A percentile compares a stretch with the other conserved stretches of the same genome.
Evolutionary conservation across 1,284 basidiomycete species (phyloP).

Genomic region (Sporisorium graminicola): DNA sequence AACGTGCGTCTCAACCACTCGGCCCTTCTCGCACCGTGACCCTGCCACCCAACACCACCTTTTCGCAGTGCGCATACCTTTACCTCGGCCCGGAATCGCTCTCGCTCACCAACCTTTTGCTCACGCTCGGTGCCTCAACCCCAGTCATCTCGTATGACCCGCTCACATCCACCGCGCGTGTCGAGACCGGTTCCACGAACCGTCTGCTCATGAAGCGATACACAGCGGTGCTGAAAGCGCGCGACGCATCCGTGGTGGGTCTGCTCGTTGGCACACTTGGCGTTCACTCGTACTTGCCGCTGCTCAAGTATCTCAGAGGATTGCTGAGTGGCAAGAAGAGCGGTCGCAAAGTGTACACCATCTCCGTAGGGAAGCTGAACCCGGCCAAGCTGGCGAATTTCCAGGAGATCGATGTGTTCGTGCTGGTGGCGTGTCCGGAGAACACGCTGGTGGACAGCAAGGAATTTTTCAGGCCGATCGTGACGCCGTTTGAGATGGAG

Average conservation of each 20-base stretch:
- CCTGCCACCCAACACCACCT: constrained; percentile 16
- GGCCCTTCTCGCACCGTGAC: constrained; percentile 35
- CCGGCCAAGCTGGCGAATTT: constrained; percentile 97
- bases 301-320: constrained; percentile 52
- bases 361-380: constrained; percentile 94
- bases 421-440: constrained; percentile 93
- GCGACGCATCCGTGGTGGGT: constrained; percentile 92
- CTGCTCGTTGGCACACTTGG: constrained; percentile 95
- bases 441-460: constrained; percentile 85
- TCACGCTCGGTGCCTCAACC: constrained; percentile 55
- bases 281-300: constrained; percentile 72
- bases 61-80: constrained; percentile 73
- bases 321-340: constrained; percentile 75
- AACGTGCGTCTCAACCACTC: constrained; percentile 57
- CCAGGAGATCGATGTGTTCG: constrained; percentile 94
- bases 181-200: constrained; percentile 76
- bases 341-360: constrained; percentile 79
- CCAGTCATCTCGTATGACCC: constrained; percentile 82
- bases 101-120: constrained; percentile 83
- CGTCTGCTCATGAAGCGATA: constrained; percentile 92
- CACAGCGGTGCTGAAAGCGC: constrained; percentile 85
- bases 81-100: constrained; percentile 89
- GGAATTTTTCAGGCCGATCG: constrained; percentile 90
- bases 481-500: constrained; percentile 93
- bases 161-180: constrained; percentile 71